Evolutionary conservation across 768 basidiomycete species (phyloP).

Genomic region (Amanita molliuscula): DNA sequence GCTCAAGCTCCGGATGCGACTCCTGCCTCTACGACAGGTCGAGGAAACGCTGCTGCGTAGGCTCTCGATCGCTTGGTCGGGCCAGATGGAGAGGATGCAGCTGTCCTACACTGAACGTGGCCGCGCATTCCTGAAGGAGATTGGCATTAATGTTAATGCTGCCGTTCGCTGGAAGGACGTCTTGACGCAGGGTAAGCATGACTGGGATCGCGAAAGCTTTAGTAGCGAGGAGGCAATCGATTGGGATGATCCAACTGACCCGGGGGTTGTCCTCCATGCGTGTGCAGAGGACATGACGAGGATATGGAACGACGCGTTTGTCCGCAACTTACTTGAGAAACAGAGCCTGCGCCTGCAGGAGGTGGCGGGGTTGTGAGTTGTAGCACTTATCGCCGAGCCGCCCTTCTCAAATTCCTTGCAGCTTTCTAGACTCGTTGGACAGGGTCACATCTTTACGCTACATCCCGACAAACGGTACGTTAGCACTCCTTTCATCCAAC

Average conservation of each 20-base stretch:
- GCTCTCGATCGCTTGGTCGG: conserved; percentile 37
- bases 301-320: conserved; percentile 51
- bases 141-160: conserved; percentile 47
- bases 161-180: conserved; percentile 38
- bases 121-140: conserved; percentile 27
- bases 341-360: conserved; percentile 56
- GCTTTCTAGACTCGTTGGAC: conserved; percentile 60
- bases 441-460: conserved; percentile 54
- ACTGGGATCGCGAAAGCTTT: conserved; percentile 15
- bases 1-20: conserved; percentile 43
- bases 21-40: conserved; percentile 50
- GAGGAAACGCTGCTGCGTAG: conserved; percentile 51
- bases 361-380: conserved; percentile 60
- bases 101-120: conserved; percentile 16
- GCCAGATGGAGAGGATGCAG: conserved; percentile 19
- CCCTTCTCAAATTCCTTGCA: conserved; percentile 16
- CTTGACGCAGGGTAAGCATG: conserved; percentile 24
- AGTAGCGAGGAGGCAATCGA: conserved; percentile 23
- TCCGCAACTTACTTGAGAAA: conserved; percentile 38
- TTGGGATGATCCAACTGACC: conserved; percentile 43
- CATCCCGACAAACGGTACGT: conserved; percentile 54
- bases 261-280: conserved; percentile 43
- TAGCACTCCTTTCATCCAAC: not conserved
- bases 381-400: not conserved
- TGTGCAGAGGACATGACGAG: conserved; percentile 54